phyloP scores from a whole-genome alignment of 768 basidiomycete species.

The Gymnopilus dilepis region DNA sequence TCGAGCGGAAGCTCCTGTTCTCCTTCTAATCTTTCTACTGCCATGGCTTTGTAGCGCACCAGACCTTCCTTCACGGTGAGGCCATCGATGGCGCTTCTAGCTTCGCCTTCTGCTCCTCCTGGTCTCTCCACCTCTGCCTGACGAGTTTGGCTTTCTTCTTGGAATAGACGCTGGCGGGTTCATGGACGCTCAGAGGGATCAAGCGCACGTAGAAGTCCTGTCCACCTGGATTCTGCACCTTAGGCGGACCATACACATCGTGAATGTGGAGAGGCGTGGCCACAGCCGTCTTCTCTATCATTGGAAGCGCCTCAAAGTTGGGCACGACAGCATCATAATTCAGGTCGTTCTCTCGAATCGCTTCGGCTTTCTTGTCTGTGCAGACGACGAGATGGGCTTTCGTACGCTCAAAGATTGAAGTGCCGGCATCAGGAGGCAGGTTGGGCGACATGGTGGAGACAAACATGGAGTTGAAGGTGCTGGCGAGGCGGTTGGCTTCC shows the following conservation, averaged over 20 bases:
- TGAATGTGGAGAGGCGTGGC: slow-evolving; percentile 91
- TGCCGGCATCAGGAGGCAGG: slow-evolving; percentile 84
- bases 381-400: slow-evolving; percentile 83
- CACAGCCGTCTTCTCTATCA: slow-evolving; percentile 81
- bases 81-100: slow-evolving; percentile 77
- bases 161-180: slow-evolving; percentile 94
- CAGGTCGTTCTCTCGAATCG: slow-evolving; percentile 91
- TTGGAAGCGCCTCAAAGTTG: slow-evolving; percentile 74
- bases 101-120: slow-evolving; percentile 83
- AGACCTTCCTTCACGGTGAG: slow-evolving; percentile 79
- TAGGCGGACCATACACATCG: slow-evolving; percentile 88
- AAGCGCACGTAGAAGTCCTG: slow-evolving; percentile 87
- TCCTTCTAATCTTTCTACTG: slow-evolving; percentile 64
- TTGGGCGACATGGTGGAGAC: slow-evolving; percentile 76
- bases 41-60: slow-evolving; percentile 71
- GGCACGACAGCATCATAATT: slow-evolving; percentile 95
- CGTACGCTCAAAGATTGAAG: slow-evolving; percentile 79
- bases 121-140: slow-evolving; percentile 87
- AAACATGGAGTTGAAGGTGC: slow-evolving; percentile 74
- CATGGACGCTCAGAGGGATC: slow-evolving; percentile 92
- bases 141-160: slow-evolving; percentile 98
- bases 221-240: slow-evolving; percentile 95
- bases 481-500: slow-evolving; percentile 75
- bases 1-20: slow-evolving; percentile 74
- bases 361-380: slow-evolving; percentile 75